Evolutionary conservation across 352 stramenopile genomes (phyloP).

Genomic region (Globisporangium middletonii): DNA sequence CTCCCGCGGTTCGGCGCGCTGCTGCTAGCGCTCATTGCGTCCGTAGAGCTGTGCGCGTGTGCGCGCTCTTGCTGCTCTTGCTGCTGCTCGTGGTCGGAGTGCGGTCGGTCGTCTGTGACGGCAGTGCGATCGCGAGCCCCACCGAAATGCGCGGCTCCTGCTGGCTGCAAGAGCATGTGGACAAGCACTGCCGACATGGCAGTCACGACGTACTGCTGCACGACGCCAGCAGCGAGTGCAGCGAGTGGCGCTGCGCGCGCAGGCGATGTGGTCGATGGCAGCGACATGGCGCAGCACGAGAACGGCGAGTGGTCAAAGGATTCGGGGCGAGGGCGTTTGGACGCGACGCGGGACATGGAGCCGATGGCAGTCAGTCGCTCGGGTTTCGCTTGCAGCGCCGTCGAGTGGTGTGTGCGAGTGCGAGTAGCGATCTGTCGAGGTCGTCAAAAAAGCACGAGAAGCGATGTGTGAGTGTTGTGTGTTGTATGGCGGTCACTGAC

Average conservation of each 20-base stretch:
- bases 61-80: background rate
- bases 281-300: background rate
- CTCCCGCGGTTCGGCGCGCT: background rate
- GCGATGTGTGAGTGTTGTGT: too few species aligned
- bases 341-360: slow-evolving; percentile 6
- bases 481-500: too few species aligned
- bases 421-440: background rate
- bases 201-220: slow-evolving; percentile 3
- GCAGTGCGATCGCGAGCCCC: background rate
- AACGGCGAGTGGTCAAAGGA: background rate
- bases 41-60: background rate
- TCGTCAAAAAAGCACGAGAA: background rate
- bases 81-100: background rate
- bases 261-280: background rate
- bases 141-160: slow-evolving; percentile 3
- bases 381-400: too few species aligned
- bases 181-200: slow-evolving; percentile 6
- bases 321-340: slow-evolving; percentile 11
- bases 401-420: too few species aligned
- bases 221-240: background rate
- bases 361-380: too few species aligned
- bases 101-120: background rate
- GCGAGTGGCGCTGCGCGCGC: background rate
- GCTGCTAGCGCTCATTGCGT: background rate
- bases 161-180: slow-evolving; percentile 5